Evolutionary conservation across 176 grass and related monocot genomes (phyloP).

Genomic region (Echinochloa phyllopogon): DNA sequence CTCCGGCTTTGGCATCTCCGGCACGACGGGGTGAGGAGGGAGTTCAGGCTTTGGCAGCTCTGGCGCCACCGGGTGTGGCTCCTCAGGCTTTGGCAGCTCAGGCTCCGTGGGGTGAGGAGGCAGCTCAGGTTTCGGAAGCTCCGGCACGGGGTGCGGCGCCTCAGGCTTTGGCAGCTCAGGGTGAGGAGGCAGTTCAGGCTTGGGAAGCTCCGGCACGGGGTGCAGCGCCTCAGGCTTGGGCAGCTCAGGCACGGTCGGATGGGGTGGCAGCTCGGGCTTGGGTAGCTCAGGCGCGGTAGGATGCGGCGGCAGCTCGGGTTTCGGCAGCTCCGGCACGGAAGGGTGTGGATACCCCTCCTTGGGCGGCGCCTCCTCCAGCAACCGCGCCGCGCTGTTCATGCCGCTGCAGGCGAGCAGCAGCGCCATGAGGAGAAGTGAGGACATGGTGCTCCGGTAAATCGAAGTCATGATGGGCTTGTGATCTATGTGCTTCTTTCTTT

Average conservation of each 20-base stretch:
- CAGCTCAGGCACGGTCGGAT: neutral
- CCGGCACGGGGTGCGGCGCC: neutral
- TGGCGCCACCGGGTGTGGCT: neutral
- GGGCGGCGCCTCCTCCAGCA: slow-evolving; percentile 18
- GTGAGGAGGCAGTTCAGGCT: neutral
- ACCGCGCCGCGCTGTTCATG: slow-evolving; percentile 15
- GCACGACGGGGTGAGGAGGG: neutral
- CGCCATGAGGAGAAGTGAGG: neutral
- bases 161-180: too few relatives aligned
- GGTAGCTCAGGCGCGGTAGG: neutral
- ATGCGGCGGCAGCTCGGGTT: slow-evolving; percentile 23
- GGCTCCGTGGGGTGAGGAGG: neutral
- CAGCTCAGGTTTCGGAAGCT: slow-evolving; percentile 9
- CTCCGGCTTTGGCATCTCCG: neutral
- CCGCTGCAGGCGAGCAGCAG: slow-evolving; percentile 25
- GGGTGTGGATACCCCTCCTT: neutral
- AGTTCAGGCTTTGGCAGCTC: neutral
- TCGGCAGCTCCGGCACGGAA: slow-evolving; percentile 9
- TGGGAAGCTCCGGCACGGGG: neutral
- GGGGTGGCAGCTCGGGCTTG: neutral
- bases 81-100: neutral
- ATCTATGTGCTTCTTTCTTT: neutral
- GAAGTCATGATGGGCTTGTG: neutral
- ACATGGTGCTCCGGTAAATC: neutral
- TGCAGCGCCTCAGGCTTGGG: neutral